phyloP scores from a whole-genome alignment of 2,329 filamentous ascomycete genomes.

The Beauveria varroae region DNA sequence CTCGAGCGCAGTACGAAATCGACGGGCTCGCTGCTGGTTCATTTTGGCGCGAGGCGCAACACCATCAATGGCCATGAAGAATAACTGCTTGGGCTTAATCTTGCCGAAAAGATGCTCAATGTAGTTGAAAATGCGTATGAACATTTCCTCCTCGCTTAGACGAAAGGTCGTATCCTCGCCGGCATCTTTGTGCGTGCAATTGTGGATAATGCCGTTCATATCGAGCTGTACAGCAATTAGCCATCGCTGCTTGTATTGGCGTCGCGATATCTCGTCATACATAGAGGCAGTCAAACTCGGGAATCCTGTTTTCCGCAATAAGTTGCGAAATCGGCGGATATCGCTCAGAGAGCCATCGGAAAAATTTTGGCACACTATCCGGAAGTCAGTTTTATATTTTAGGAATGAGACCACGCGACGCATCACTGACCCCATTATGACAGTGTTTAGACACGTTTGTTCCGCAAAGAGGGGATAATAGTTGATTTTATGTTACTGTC shows the following conservation, averaged over 20 bases:
- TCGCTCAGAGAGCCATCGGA: slow-evolving; percentile 98
- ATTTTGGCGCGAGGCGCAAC: slow-evolving; percentile 98
- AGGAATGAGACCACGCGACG: not conserved
- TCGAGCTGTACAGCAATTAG: slow-evolving; percentile 51
- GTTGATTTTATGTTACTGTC: not conserved
- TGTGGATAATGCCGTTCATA: slow-evolving; percentile 99
- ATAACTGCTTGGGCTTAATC: slow-evolving; percentile 96
- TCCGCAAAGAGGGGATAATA: not conserved
- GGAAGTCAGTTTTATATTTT: not conserved
- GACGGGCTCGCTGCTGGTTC: slow-evolving; percentile 95
- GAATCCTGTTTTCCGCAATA: slow-evolving; percentile 97
- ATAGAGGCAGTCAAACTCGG: slow-evolving; percentile 97
- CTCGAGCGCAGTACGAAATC: slow-evolving; percentile 91
- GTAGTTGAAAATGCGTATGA: slow-evolving; percentile 99
- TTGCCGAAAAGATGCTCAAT: slow-evolving; percentile 98
- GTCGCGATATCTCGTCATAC: slow-evolving; percentile 34
- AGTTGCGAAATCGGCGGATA: slow-evolving; percentile 98
- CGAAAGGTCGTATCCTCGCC: slow-evolving; percentile 81
- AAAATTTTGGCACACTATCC: slow-evolving; percentile 73
- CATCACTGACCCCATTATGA: slow-evolving; percentile 8
- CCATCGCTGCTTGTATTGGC: slow-evolving; percentile 25
- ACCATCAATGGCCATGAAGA: slow-evolving; percentile 99
- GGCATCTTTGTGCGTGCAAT: slow-evolving; percentile 95
- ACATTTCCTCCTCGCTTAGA: slow-evolving; percentile 97
- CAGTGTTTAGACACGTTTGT: not conserved